A percentile compares a stretch with the other conserved stretches of the same genome.
phyloP scores from a whole-genome alignment of 140 eudicot species.

The Ambrosia hybrid region DNA sequence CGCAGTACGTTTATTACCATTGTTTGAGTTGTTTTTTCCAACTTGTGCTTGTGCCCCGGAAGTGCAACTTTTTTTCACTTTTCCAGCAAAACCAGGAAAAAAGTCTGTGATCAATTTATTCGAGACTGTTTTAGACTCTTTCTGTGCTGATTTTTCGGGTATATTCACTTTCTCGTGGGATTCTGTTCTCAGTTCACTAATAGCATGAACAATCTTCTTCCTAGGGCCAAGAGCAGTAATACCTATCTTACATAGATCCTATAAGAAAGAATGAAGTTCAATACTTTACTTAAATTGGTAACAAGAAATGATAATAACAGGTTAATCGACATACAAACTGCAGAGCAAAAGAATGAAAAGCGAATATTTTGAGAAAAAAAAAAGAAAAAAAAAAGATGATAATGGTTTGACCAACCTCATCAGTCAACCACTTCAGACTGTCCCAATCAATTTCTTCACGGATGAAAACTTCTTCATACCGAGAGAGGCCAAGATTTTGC shows the following conservation, averaged over 20 bases:
- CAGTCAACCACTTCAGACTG: slow-evolving; percentile 72
- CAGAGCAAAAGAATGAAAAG: too few relatives aligned
- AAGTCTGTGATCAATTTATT: slow-evolving; percentile 78
- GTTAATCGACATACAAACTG: too few relatives aligned
- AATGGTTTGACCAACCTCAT: slow-evolving; percentile 59
- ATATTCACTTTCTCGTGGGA: slow-evolving; percentile 25
- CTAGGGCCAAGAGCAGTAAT: slow-evolving; percentile 95
- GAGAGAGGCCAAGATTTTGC: slow-evolving; percentile 66
- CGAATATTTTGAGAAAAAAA: not conserved
- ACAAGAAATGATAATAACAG: not conserved
- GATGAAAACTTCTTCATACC: slow-evolving; percentile 76
- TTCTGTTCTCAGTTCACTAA: slow-evolving; percentile 49
- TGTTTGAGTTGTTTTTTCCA: slow-evolving; percentile 34
- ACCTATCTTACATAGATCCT: slow-evolving; percentile 83
- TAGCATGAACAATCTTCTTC: slow-evolving; percentile 77
- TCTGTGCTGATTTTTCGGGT: slow-evolving; percentile 35
- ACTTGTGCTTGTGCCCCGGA: slow-evolving; percentile 35
- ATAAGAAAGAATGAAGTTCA: slow-evolving; percentile 17
- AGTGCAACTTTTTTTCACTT: slow-evolving; percentile 30
- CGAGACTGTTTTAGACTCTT: slow-evolving; percentile 38
- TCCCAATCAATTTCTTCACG: slow-evolving; percentile 91
- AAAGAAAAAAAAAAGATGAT: not conserved
- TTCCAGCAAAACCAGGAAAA: slow-evolving; percentile 57
- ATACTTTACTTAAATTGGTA: not conserved
- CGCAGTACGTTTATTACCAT: slow-evolving; percentile 32